Evolutionary conservation across 1,139 yeast species (phyloP), one percentile per base, ranked within the genome.

Genomic region (Yamadazyma sp.): DNA sequence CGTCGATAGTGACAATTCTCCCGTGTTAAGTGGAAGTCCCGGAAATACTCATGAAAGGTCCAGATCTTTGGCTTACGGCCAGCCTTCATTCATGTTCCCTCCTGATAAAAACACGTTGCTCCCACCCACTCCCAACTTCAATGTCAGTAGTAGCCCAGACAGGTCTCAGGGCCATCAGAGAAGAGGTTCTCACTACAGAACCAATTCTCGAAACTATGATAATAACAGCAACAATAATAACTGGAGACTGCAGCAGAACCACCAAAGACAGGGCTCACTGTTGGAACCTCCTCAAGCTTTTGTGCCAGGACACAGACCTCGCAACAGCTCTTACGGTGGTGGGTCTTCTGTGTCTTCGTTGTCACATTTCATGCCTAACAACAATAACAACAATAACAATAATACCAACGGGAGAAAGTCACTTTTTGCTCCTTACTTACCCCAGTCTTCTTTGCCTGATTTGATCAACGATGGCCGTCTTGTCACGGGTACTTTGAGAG

Each of bases 391-490:
- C 39, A 52, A 51, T 33, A 51, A 54, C 38, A 65, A 64, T 29
- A 52, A 54, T 38, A 33, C 42, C 13, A 67, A 67, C 40, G 70
- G 72, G 14, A 79, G 98, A 52, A 92, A 90, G 57, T 86, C 96
- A 0, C 74, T 92, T 40, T 92, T 92, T 66, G 96, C 97, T 21
- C 98, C 98, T 6, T 92, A 92, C 57, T 73, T 92, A 43, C 96
- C 97, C 3, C 98, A 92, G 56, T 86, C 90, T 3, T 82, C 95
- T 2, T 78, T 92, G 39, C 97, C 98, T 1, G 95, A 84, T 22
- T 72, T 92, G 45, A 82, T 92, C 38, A 80, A 80, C 47, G 97
- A 92, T 48, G 98, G 98, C 16, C 78, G 90, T 46, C 73, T 92
- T 43, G 98, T 92, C 6, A 84, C 95, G 4, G 98, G 98, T 51